A percentile compares a stretch with the other conserved stretches of the same genome.
Conservation (phyloP, 1,284 basidiomycete species). For the Fomitopsis schrenkii region DNA sequence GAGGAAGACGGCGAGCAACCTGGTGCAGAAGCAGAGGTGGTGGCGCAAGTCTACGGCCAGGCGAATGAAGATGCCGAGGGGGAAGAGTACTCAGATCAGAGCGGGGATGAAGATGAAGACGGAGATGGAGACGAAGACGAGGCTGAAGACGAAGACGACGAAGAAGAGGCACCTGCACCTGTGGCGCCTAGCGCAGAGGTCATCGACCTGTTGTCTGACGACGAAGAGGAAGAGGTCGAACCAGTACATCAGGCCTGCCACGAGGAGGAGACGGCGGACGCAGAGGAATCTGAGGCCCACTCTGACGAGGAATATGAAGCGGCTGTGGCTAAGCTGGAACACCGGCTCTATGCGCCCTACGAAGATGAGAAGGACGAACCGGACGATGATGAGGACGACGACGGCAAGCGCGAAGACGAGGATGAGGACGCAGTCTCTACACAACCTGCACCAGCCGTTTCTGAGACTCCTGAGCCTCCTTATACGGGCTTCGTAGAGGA, state of each 20-base stretch:
- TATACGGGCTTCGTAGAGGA: conserved; percentile 6
- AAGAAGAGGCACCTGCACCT: conserved; percentile 18
- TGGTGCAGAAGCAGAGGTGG: conserved; percentile 5
- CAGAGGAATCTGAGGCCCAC: conserved; percentile 8
- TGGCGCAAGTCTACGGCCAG: conserved; percentile 13
- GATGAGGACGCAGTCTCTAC: not conserved
- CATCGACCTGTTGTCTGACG: conserved; percentile 22
- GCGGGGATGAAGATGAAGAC: conserved; percentile 15
- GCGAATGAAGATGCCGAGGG: conserved; percentile 18
- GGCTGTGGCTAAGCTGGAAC: not conserved
- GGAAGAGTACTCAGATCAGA: conserved; percentile 11
- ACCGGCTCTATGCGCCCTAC: not conserved
- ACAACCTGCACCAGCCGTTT: not conserved
- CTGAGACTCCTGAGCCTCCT: conserved; percentile 1
- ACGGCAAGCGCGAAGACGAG: not conserved
- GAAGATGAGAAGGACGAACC: conserved; percentile 3
- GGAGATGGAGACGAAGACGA: conserved; percentile 10
- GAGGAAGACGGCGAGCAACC: conserved; percentile 20
- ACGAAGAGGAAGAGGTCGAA: conserved; percentile 11
- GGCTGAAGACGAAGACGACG: conserved; percentile 19
- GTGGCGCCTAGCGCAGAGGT: conserved; percentile 12
- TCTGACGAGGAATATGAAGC: conserved; percentile 13
- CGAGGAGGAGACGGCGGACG: conserved; percentile 6
- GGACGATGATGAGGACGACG: not conserved
- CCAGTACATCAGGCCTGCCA: not conserved